Percentiles rank a stretch among this genome's conserved stretches.
Evolutionary conservation across 495 filamentous ascomycete genomes (phyloP).

Genomic region (Lasiosphaeria miniovina): DNA sequence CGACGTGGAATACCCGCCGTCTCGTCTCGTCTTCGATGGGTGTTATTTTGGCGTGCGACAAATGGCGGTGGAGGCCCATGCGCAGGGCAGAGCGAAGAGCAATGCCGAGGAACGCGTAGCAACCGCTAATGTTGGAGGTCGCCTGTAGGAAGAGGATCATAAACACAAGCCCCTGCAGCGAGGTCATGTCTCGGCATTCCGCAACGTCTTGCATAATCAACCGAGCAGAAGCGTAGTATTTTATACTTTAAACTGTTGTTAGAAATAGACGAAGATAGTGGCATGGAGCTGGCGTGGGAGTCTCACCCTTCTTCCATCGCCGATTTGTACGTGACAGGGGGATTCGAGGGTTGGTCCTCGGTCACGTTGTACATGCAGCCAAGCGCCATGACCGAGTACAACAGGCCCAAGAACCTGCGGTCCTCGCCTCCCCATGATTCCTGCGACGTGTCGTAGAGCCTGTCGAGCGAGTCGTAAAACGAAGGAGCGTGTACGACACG

Average conservation of each 20-base stretch:
- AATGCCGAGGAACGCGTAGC: constrained; percentile 90
- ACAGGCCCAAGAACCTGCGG: constrained; percentile 74
- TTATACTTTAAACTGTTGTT: constrained; percentile 53
- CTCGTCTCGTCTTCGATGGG: constrained; percentile 82
- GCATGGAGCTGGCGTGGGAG: background rate
- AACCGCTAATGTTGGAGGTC: constrained; percentile 85
- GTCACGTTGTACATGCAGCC: constrained; percentile 76
- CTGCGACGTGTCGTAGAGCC: constrained; percentile 68
- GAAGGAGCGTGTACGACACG: constrained; percentile 85
- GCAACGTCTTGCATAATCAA: constrained; percentile 79
- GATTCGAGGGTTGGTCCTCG: constrained; percentile 32
- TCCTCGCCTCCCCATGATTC: constrained; percentile 72
- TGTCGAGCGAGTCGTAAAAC: constrained; percentile 75
- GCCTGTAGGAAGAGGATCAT: constrained; percentile 93
- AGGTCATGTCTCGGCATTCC: constrained; percentile 81
- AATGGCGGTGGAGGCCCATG: constrained; percentile 82
- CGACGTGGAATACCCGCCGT: constrained; percentile 83
- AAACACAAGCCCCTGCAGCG: constrained; percentile 82
- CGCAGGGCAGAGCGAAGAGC: constrained; percentile 80
- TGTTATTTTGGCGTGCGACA: constrained; percentile 66
- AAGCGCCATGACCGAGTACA: constrained; percentile 81
- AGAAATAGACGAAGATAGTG: constrained; percentile 1
- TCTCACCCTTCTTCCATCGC: constrained; percentile 77
- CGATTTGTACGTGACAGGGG: constrained; percentile 54
- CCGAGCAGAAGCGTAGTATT: constrained; percentile 79